phyloP scores from a whole-genome alignment of 2,329 filamentous ascomycete genomes.

The Madurella fahalii region DNA sequence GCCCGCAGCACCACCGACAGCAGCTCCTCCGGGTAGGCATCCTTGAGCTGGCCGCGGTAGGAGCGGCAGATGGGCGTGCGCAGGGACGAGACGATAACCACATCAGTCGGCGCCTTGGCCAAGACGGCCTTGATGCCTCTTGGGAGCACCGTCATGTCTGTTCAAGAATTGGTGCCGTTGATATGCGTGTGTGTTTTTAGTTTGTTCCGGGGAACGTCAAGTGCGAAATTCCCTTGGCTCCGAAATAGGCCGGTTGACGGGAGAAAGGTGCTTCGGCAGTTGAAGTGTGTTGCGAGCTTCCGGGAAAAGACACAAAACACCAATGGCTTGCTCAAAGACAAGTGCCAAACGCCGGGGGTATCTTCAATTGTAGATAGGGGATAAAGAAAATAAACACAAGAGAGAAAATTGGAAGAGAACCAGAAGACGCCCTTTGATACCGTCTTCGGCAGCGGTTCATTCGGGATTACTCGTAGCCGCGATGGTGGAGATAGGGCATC shows the following conservation, averaged over 20 bases:
- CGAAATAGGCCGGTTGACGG: background rate
- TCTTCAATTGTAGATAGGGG: slow-evolving; percentile 3
- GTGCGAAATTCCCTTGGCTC: no score
- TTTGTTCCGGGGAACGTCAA: background rate
- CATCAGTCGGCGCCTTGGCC: slow-evolving; percentile 72
- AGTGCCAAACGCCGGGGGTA: slow-evolving; percentile 6
- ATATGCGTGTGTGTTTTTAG: background rate
- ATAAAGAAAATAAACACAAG: background rate
- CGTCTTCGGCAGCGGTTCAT: background rate
- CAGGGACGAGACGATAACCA: slow-evolving; percentile 85
- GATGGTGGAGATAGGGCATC: slow-evolving; percentile 12
- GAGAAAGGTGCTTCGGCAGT: slow-evolving; percentile 9
- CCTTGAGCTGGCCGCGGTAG: slow-evolving; percentile 77
- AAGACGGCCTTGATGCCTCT: slow-evolving; percentile 73
- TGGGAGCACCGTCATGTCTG: slow-evolving; percentile 35
- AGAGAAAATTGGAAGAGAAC: slow-evolving; percentile 2
- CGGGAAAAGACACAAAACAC: background rate
- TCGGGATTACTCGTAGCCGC: slow-evolving; percentile 20
- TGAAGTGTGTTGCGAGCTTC: background rate
- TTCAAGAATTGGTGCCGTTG: background rate
- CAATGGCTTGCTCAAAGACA: background rate
- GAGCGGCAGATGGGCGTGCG: slow-evolving; percentile 82
- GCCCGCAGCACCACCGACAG: slow-evolving; percentile 64
- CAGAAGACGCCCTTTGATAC: background rate
- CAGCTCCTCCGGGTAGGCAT: slow-evolving; percentile 87